Conservation (phyloP, 2,329 filamentous ascomycete species). For the Emergomyces africanus region DNA sequence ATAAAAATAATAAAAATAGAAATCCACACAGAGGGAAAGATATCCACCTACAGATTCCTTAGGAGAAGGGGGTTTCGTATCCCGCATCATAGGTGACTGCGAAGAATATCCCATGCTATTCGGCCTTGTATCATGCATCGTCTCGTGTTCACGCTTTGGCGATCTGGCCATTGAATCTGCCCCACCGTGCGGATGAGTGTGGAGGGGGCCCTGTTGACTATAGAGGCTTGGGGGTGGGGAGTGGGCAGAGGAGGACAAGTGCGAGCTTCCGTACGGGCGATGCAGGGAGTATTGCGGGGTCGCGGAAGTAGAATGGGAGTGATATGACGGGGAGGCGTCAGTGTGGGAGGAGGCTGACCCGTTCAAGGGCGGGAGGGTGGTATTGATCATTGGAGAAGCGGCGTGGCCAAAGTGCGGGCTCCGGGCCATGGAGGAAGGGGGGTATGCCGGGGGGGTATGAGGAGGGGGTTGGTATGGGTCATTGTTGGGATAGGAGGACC, state of each 20-base stretch:
- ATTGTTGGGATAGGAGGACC: conserved; percentile 30
- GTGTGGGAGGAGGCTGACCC: conserved; percentile 22
- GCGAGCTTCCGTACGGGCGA: conserved; percentile 23
- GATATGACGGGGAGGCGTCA: conserved; percentile 25
- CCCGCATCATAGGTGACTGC: conserved; percentile 22
- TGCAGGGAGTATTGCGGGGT: conserved; percentile 22
- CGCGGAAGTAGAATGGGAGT: conserved; percentile 19
- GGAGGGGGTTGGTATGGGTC: conserved; percentile 30
- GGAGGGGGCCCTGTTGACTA: conserved; percentile 23
- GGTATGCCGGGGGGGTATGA: conserved; percentile 28
- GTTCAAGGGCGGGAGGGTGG: conserved; percentile 29
- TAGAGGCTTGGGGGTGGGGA: conserved; percentile 22
- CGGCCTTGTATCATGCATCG: conserved; percentile 19
- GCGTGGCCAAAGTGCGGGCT: conserved; percentile 12
- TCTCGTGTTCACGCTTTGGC: conserved; percentile 29
- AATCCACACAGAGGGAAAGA: neutral
- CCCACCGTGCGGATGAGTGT: conserved; percentile 29
- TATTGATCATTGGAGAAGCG: conserved; percentile 12
- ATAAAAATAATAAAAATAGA: neutral
- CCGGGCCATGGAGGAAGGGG: conserved; percentile 10
- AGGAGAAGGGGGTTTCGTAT: conserved; percentile 22
- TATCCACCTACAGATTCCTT: conserved; percentile 27
- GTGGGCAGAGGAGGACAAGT: conserved; percentile 22
- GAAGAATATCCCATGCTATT: conserved; percentile 21
- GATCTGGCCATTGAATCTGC: conserved; percentile 29